Evolutionary conservation across 1,284 basidiomycete genomes (phyloP).

Genomic region (Boletus mariae): DNA sequence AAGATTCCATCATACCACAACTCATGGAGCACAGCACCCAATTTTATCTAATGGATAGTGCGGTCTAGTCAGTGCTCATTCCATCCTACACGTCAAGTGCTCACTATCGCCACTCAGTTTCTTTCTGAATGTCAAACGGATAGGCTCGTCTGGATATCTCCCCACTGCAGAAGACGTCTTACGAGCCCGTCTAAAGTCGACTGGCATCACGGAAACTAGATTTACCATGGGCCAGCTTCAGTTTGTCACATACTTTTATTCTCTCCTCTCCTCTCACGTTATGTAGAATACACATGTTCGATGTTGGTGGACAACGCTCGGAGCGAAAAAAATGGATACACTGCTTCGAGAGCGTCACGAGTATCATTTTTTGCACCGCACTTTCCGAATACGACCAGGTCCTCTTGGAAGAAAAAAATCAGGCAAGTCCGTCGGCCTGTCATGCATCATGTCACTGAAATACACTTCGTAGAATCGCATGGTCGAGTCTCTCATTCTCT

Average conservation of each 20-base stretch:
- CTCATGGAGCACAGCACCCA: too few relatives aligned
- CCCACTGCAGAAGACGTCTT: conserved; percentile 91
- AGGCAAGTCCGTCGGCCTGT: conserved; percentile 52
- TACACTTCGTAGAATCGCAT: conserved; percentile 75
- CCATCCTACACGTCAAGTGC: neutral
- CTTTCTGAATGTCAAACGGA: conserved; percentile 81
- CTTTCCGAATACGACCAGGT: conserved; percentile 95
- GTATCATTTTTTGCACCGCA: conserved; percentile 94
- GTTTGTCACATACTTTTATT: conserved; percentile 70
- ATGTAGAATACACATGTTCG: conserved; percentile 87
- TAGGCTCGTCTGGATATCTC: conserved; percentile 76
- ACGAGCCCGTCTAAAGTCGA: conserved; percentile 86
- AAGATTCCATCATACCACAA: too few relatives aligned
- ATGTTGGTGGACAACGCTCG: conserved; percentile 90
- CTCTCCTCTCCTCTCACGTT: conserved; percentile 33
- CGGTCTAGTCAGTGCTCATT: too few relatives aligned
- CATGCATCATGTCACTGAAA: conserved; percentile 17
- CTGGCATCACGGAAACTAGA: conserved; percentile 90
- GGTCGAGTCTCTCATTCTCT: conserved; percentile 89
- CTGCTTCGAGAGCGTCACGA: conserved; percentile 92
- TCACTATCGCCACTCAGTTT: conserved; percentile 58
- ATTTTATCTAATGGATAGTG: too few relatives aligned
- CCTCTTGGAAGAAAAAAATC: conserved; percentile 73
- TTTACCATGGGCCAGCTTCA: conserved; percentile 68
- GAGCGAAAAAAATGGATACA: conserved; percentile 96